Evolutionary conservation across 352 stramenopile genomes (phyloP).

Genomic region (Labyrinthula sp.): DNA sequence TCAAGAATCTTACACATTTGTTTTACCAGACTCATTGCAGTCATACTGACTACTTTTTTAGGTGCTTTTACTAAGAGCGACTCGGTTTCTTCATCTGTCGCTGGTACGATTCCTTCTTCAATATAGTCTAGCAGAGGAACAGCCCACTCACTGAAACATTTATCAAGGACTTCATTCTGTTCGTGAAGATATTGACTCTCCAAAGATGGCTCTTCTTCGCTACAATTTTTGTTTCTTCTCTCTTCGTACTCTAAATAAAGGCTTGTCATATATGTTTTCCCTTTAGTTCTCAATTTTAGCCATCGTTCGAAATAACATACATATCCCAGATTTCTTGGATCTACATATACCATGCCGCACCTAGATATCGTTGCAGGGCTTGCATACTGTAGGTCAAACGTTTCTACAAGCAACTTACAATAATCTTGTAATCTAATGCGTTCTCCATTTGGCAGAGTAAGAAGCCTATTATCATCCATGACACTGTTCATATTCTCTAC

Average conservation of each 20-base stretch:
- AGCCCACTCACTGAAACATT: too few species aligned
- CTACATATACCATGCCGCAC: constrained; percentile 86
- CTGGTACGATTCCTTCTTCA: too few species aligned
- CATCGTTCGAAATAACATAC: constrained; percentile 75
- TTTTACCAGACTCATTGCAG: constrained; percentile 79
- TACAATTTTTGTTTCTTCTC: too few species aligned
- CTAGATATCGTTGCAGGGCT: constrained; percentile 75
- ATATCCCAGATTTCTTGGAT: constrained; percentile 82
- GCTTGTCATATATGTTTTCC: too few species aligned
- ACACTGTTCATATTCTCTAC: constrained; percentile 93
- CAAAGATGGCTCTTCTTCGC: too few species aligned
- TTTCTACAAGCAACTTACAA: constrained; percentile 77
- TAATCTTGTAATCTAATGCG: constrained; percentile 71
- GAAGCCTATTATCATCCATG: constrained; percentile 85
- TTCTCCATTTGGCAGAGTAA: constrained; percentile 79
- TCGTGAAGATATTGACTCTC: too few species aligned
- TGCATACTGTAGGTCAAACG: constrained; percentile 79
- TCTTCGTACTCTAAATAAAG: too few species aligned
- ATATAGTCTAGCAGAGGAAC: too few species aligned
- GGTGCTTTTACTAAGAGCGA: too few species aligned
- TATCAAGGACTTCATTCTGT: too few species aligned
- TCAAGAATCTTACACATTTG: constrained; percentile 73
- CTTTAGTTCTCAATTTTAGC: too few species aligned
- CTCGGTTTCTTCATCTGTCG: too few species aligned
- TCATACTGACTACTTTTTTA: constrained; percentile 68